Evolutionary conservation across 768 basidiomycete species (phyloP), one percentile per base, ranked within the genome.

Genomic region (Termitomyces sp.): DNA sequence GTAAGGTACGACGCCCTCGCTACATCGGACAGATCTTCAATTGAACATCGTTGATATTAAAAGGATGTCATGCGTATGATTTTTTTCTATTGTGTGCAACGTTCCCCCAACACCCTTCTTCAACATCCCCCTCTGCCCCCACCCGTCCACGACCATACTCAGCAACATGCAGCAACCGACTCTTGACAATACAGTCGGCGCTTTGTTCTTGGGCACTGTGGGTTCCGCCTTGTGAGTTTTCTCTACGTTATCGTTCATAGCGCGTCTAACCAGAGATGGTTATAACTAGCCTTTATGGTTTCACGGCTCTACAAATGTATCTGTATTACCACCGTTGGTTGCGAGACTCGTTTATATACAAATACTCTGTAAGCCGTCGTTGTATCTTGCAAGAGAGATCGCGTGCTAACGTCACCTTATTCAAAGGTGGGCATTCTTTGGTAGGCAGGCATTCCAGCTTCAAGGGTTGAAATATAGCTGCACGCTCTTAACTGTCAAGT

Each of bases 161-260:
- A 49, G 58, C 35, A 73, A 72, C 48, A 68, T 76, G 51, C 63
- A 70, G 33, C 63, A 62, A 22, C 66, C 70, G 51, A 76, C 76
- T 15, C 59, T 79, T 40, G 68, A 77, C 60, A 79, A 78, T 55
- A 79, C 78, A 8, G 60, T 79, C 35, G 79, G 79, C 46, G 76
- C 77, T 5, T 65, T 71, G 15, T 67, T 76, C 44, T 60, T 78
- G 56, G 79, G 78, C 16, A 63, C 74, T 6, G 67, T 76, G 22
- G 71, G 68, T 35, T 71, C 76, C 28, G 67, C 72, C 12, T 69
- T 78, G 77, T 78, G 60, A 61, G 75, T 68, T 13, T 45, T 12
- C 42, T 16, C 33, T 46, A 20, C 12, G 6, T 20, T 33, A n/a
- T 44, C 9, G 12, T 42, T 55, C 55, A 20, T 15, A 32, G 7